Conservation (phyloP, 257 asterid genomes). For the Capsicum baccatum region DNA sequence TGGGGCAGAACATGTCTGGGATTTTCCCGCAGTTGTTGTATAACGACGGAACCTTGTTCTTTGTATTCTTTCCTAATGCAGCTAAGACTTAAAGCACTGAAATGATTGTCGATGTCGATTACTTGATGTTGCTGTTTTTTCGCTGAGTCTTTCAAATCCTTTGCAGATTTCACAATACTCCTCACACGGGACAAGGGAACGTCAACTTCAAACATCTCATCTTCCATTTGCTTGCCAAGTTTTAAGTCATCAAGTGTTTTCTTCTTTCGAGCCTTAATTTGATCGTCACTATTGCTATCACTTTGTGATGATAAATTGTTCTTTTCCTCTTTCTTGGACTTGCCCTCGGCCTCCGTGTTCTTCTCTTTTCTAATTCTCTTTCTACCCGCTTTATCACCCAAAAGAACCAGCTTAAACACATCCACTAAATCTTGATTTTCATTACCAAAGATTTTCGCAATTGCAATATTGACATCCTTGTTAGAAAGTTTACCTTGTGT, state of each 20-base stretch:
- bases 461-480: background rate
- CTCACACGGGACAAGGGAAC: background rate
- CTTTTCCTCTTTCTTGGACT: background rate
- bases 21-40: background rate
- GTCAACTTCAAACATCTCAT: constrained; percentile 3
- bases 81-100: background rate
- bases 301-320: background rate
- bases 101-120: background rate
- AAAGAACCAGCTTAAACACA: background rate
- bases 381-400: background rate
- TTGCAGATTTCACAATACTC: background rate
- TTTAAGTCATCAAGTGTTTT: background rate
- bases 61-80: background rate
- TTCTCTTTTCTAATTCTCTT: background rate
- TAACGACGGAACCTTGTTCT: background rate
- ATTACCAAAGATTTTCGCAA: background rate
- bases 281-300: background rate
- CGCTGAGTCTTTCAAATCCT: background rate
- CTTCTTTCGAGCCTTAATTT: background rate
- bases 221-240: background rate
- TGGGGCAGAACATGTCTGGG: background rate
- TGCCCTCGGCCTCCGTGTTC: no score
- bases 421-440: background rate
- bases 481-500: background rate
- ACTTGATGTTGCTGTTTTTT: background rate